These are phyloP conservation scores for Ramaria sp. DNA, from an alignment of 768 basidiomycete species.

Conservation along the genomic window DNA sequence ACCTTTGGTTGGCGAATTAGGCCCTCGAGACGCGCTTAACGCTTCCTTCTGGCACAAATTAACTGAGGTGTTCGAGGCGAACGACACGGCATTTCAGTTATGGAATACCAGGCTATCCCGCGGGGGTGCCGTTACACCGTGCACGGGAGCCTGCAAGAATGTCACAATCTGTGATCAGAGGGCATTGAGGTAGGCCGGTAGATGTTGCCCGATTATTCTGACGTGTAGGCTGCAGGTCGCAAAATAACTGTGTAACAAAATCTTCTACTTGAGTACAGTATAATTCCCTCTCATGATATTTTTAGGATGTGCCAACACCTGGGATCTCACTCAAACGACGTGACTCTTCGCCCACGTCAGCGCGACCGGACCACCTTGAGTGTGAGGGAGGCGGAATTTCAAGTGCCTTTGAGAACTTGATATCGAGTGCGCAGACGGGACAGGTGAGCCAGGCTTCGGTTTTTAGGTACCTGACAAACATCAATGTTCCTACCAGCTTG, in stretches of 20 bases:
- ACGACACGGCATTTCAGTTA: slow-evolving; percentile 34
- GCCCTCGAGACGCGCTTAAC: slow-evolving; percentile 28
- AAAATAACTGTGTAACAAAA: background rate
- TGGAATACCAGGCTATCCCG: slow-evolving; percentile 36
- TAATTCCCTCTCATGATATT: background rate
- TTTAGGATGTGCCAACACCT: background rate
- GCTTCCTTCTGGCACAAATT: slow-evolving; percentile 53
- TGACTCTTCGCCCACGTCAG: too few relatives aligned
- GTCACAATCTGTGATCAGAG: slow-evolving; percentile 34
- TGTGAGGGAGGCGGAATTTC: background rate
- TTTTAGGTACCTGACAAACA: background rate
- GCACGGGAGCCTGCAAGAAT: slow-evolving; percentile 26
- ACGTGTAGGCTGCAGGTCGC: background rate
- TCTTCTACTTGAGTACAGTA: background rate
- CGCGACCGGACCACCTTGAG: background rate
- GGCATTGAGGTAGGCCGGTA: slow-evolving; percentile 20
- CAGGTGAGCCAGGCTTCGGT: background rate
- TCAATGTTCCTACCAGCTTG: background rate
- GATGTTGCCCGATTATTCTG: too few relatives aligned
- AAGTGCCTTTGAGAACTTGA: background rate
- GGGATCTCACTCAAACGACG: background rate
- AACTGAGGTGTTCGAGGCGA: slow-evolving; percentile 40
- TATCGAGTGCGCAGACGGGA: background rate
- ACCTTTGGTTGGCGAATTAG: slow-evolving; percentile 28
- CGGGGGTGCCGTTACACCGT: slow-evolving; percentile 24